Evolutionary conservation across 306 rosid genomes (phyloP).

Genomic region (Casuarina equisetifolia): DNA sequence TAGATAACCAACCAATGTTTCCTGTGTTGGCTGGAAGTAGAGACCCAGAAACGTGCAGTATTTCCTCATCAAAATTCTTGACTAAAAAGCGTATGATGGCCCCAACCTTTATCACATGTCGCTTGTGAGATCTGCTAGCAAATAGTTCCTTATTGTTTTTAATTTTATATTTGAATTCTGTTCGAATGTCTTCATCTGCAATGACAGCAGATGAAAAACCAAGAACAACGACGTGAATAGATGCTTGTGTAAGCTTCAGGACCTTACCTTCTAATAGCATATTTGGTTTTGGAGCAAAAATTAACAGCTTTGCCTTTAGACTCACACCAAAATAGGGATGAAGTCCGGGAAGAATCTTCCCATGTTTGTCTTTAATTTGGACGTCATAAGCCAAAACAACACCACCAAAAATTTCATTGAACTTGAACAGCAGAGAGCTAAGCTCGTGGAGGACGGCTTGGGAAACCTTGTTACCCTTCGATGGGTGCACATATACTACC

Average conservation of each 20-base stretch:
- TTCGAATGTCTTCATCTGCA: slow-evolving; percentile 55
- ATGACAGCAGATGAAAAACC: slow-evolving; percentile 74
- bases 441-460: slow-evolving; percentile 67
- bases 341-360: slow-evolving; percentile 50
- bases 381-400: slow-evolving; percentile 72
- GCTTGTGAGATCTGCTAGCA: slow-evolving; percentile 64
- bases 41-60: slow-evolving; percentile 69
- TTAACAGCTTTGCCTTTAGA: slow-evolving; percentile 54
- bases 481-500: slow-evolving; percentile 62
- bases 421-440: slow-evolving; percentile 73
- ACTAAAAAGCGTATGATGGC: slow-evolving; percentile 60
- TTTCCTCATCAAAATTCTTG: slow-evolving; percentile 83
- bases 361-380: slow-evolving; percentile 41
- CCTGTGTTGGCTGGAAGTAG: slow-evolving; percentile 69
- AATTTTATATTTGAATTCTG: slow-evolving; percentile 52
- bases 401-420: slow-evolving; percentile 65
- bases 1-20: slow-evolving; percentile 66
- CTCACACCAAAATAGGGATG: slow-evolving; percentile 64
- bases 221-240: slow-evolving; percentile 69
- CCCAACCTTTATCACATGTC: slow-evolving; percentile 81
- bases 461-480: slow-evolving; percentile 44
- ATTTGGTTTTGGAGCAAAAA: slow-evolving; percentile 79
- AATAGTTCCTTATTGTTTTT: slow-evolving; percentile 61
- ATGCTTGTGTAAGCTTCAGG: slow-evolving; percentile 62
- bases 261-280: slow-evolving; percentile 90